Evolutionary conservation across 2,329 filamentous ascomycete species (phyloP), one percentile per base, ranked within the genome.

Genomic region (Aspergillus sp.): DNA sequence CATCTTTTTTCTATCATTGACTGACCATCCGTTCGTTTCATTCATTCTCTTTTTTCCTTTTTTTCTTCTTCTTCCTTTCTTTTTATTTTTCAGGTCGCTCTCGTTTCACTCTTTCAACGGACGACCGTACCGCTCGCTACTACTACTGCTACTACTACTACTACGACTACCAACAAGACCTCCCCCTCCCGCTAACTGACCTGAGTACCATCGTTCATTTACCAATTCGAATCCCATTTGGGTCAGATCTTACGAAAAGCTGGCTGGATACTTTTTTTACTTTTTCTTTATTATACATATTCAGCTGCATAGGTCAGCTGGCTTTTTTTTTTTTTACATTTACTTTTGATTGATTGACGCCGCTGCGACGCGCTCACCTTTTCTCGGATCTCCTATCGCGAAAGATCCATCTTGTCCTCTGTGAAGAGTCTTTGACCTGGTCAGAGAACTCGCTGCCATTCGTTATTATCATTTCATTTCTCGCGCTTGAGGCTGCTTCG

Each of bases 51-150:
- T 49, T 52, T 51, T 48, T 57, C 54, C 53, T 51, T 51, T 55
- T 57, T 50, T 50, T 55, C 56, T 52, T 51, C 58, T 48, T 46
- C 51, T 58, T 48, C 46, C 51, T 51, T 47, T 54, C 41, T 48
- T 52, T 48, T 54, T 52, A 52, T 56, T 56, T 55, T 58, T 61
- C 57, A 58, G 50, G 55, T 62, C 50, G 51, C 60, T 19, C 56
- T 68, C 68, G 72, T 73, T 73, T 69, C 72, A 74, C 72, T 76
- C 73, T 63, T 75, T 76, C 64, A 42, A 73, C 70, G 71, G 19
- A 71, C 69, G 64, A 61, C 66, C 66, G 62, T 62, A 65, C 65
- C 62, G 61, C 52, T 52, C 58, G 56, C 52, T 52, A 19, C 38
- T 36, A 43, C 32, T 35, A 36, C 40, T 19, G 19, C 19, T 19